Evolutionary conservation across 257 asterid genomes (phyloP).

Genomic region (Fraxinus cuspidata): DNA sequence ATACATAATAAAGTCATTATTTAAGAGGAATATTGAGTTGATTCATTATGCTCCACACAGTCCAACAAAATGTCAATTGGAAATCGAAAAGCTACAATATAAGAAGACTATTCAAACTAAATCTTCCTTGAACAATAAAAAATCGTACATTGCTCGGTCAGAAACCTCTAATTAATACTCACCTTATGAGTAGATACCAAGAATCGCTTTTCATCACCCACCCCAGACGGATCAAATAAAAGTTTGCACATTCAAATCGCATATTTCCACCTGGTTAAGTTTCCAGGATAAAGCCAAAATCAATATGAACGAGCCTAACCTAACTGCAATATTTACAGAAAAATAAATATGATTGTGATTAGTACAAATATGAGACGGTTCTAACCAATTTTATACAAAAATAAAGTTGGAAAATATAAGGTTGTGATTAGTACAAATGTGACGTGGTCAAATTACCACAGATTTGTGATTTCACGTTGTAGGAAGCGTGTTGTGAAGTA

Average conservation of each 20-base stretch:
- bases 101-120: background rate
- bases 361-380: background rate
- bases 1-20: background rate
- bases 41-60: background rate
- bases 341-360: constrained; percentile 6
- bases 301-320: constrained; percentile 98
- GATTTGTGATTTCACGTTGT: no score
- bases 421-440: no score
- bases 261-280: constrained; percentile 97
- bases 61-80: background rate
- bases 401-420: no score
- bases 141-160: background rate
- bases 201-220: constrained; percentile 96
- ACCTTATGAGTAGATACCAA: constrained; percentile 89
- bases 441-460: no score
- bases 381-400: constrained; percentile 4
- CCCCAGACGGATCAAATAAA: constrained; percentile 94
- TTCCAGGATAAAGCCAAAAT: constrained; percentile 96
- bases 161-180: constrained; percentile 18
- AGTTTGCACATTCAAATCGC: constrained; percentile 98
- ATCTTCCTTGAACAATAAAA: background rate
- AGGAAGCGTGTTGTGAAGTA: no score
- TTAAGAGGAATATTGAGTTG: background rate
- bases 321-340: constrained; percentile 50
- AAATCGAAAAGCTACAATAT: background rate